phyloP scores from a whole-genome alignment of 2,329 filamentous ascomycete genomes.

The Penicillium nordicum region DNA sequence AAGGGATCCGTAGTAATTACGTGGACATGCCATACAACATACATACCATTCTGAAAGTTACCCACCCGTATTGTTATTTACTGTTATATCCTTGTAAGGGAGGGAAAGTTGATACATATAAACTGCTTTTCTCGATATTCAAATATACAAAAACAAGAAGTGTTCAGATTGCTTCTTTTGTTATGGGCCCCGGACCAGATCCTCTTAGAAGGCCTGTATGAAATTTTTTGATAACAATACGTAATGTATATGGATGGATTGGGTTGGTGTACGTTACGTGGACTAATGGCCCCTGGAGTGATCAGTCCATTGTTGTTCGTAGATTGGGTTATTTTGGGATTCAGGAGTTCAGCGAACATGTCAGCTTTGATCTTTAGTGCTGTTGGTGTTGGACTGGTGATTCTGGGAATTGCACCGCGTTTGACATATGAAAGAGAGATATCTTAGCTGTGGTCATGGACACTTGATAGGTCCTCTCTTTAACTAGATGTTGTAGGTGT shows the following conservation, averaged over 20 bases:
- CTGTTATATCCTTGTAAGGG: not conserved
- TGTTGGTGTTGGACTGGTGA: not conserved
- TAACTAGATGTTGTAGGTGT: not conserved
- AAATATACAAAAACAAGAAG: not conserved
- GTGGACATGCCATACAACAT: not conserved
- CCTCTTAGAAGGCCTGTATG: not conserved
- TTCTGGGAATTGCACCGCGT: not conserved
- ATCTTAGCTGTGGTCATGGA: not conserved
- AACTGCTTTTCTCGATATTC: not conserved
- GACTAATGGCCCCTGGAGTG: not conserved
- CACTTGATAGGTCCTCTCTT: not conserved
- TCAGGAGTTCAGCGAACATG: not conserved
- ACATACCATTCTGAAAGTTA: not conserved
- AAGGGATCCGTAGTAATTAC: not conserved
- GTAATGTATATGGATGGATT: not conserved
- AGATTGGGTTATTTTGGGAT: not conserved
- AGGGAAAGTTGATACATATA: not conserved
- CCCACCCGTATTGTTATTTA: not conserved
- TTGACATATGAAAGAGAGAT: not conserved
- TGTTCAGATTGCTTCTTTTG: not conserved
- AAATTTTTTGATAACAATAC: not conserved
- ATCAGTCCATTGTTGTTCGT: not conserved
- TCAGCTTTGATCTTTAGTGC: not conserved
- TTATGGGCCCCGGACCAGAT: not conserved
- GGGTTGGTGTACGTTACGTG: not conserved